phyloP scores from a whole-genome alignment of 345 rosid genomes.

The Acer saccharum region DNA sequence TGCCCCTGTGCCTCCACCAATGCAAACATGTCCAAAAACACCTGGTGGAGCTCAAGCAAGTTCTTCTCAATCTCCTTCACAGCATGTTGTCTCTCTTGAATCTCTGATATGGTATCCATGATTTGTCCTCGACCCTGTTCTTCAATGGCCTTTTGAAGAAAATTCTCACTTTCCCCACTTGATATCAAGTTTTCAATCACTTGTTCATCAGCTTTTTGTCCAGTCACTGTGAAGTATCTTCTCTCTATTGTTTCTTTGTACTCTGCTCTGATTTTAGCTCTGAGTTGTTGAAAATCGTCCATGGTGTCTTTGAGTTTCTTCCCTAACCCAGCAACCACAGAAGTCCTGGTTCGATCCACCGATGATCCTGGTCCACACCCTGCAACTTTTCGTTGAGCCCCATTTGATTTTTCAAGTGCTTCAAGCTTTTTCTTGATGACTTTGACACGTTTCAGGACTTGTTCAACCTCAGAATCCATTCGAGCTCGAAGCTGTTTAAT shows the following conservation, averaged over 20 bases:
- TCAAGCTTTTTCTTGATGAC: slow-evolving; percentile 66
- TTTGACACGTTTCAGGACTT: slow-evolving; percentile 73
- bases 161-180: slow-evolving; percentile 80
- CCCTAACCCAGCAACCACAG: slow-evolving; percentile 77
- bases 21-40: slow-evolving; percentile 87
- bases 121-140: slow-evolving; percentile 82
- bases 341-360: slow-evolving; percentile 76
- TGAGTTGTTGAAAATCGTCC: slow-evolving; percentile 66
- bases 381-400: slow-evolving; percentile 59
- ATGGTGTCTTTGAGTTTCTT: slow-evolving; percentile 74
- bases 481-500: slow-evolving; percentile 61
- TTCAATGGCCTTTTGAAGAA: slow-evolving; percentile 80
- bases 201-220: slow-evolving; percentile 69
- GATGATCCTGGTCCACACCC: slow-evolving; percentile 93
- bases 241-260: slow-evolving; percentile 81
- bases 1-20: slow-evolving; percentile 80
- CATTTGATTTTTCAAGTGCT: slow-evolving; percentile 79
- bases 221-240: slow-evolving; percentile 78
- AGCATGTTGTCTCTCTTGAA: slow-evolving; percentile 78
- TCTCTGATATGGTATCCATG: slow-evolving; percentile 75
- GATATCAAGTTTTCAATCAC: slow-evolving; percentile 71
- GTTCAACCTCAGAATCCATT: slow-evolving; percentile 62
- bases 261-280: slow-evolving; percentile 60
- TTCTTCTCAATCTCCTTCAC: slow-evolving; percentile 82
- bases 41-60: slow-evolving; percentile 74